Base-by-base conservation (phyloP, 305 asterid species). In the Rubia balearica region DNA sequence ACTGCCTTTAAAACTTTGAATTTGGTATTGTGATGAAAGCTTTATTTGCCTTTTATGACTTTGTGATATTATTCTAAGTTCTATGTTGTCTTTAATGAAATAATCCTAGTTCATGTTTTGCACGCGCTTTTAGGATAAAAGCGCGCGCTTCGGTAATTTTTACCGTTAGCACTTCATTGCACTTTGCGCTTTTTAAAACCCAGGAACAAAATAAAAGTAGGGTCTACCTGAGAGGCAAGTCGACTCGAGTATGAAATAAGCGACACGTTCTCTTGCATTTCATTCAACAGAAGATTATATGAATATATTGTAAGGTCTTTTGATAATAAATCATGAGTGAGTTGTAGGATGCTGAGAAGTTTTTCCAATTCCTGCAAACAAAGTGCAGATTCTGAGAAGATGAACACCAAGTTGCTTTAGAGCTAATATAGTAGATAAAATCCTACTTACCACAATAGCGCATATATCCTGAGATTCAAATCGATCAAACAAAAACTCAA, bases 171-270 rank as follows among this genome's bases (percentile, higher is more conserved):
- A n/a, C n/a, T n/a, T n/a, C n/a, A n/a, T n/a, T n/a, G n/a, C n/a
- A n/a, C n/a, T n/a, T n/a, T n/a, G n/a, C n/a, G n/a, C n/a, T n/a
- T n/a, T n/a, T n/a, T n/a, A n/a, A n/a, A n/a, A n/a, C n/a, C n/a
- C n/a, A 16, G 16, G 56, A 49, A 49, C 56, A 49, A 49, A 16
- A 49, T 16, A 49, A 16, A 49, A 49, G 56, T 0, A 49, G 56
- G 1, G 19, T 53, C 60, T 53, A 94, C 98, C 97, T 94, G 99
- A 67, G 96, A 91, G 78, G 97, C 95, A 84, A 94, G 93, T 66
- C 99, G 83, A 83, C 98, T 91, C 70, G 99, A 94, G 83, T 94
- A 94, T 42, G 99, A 91, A 83, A 94, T 90, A 66, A 94, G 96
- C 66, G 99, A 94, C 67, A 91, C 86, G 72, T 85, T 94, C 88